Percentiles rank a stretch among this genome's conserved stretches.
Evolutionary conservation across 2,329 filamentous ascomycete species (phyloP).

Genomic region (Leptographium procerum): DNA sequence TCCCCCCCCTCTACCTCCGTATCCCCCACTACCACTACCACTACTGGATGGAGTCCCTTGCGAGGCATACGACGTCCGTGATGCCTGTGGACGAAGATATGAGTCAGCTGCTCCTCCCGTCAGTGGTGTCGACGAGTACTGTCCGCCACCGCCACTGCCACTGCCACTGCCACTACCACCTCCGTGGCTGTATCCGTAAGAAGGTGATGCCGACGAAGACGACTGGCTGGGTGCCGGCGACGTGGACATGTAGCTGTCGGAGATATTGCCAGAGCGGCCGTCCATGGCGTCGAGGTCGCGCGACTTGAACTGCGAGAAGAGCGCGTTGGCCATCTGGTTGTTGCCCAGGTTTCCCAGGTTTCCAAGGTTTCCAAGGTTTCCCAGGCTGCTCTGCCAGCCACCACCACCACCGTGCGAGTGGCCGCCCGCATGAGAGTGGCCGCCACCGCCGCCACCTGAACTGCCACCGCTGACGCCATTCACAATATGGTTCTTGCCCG

Average conservation of each 20-base stretch:
- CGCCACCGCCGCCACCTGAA: constrained; percentile 10
- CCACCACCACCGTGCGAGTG: constrained; percentile 20
- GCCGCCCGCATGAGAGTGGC: constrained; percentile 18
- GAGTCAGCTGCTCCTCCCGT: constrained; percentile 9
- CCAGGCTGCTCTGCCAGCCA: constrained; percentile 16
- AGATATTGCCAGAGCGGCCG: constrained; percentile 27
- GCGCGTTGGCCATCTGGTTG: constrained; percentile 35
- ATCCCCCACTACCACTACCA: not conserved
- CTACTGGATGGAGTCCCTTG: not conserved
- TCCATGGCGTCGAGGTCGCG: constrained; percentile 46
- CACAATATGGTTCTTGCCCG: constrained; percentile 67
- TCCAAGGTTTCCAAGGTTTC: constrained; percentile 36
- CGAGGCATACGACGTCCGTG: not conserved
- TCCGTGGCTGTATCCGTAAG: constrained; percentile 31
- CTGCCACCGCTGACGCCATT: constrained; percentile 13
- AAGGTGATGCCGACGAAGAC: constrained; percentile 12
- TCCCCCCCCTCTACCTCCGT: not conserved
- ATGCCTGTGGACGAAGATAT: constrained; percentile 3
- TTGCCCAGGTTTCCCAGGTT: constrained; percentile 20
- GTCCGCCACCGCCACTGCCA: not conserved
- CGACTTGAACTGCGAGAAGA: constrained; percentile 51
- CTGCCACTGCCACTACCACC: not conserved
- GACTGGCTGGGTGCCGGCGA: constrained; percentile 20
- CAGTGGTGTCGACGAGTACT: not conserved
- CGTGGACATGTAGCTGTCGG: constrained; percentile 20